Evolutionary conservation across 2,329 filamentous ascomycete genomes (phyloP).

Genomic region (Fusarium veterinarium): DNA sequence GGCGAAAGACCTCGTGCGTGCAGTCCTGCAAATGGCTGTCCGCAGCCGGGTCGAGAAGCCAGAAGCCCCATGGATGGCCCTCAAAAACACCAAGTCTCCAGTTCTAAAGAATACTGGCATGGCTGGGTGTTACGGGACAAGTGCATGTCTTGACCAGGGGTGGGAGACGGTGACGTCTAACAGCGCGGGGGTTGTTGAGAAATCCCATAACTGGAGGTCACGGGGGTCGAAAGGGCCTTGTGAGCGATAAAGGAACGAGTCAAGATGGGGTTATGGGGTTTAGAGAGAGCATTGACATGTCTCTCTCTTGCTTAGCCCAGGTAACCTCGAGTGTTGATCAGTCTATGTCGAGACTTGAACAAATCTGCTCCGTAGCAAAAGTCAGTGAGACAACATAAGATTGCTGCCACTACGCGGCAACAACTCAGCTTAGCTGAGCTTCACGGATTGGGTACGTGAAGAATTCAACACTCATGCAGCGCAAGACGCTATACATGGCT

Average conservation of each 20-base stretch:
- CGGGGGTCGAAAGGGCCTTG: constrained; percentile 27
- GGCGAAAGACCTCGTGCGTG: constrained; percentile 31
- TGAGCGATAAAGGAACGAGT: constrained; percentile 13
- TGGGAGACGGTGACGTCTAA: constrained; percentile 38
- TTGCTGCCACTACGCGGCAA: constrained; percentile 20
- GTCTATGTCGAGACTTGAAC: background rate
- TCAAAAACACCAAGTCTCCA: constrained; percentile 26
- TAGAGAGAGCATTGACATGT: constrained; percentile 22
- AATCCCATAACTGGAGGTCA: constrained; percentile 34
- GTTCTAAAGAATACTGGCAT: constrained; percentile 29
- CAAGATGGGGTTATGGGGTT: constrained; percentile 9
- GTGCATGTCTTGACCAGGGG: constrained; percentile 25
- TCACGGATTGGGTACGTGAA: background rate
- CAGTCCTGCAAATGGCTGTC: constrained; percentile 37
- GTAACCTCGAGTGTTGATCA: background rate
- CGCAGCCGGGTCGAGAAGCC: constrained; percentile 36
- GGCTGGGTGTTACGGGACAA: constrained; percentile 19
- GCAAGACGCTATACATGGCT: constrained; percentile 21
- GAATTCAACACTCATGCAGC: constrained; percentile 4
- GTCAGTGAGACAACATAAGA: constrained; percentile 16
- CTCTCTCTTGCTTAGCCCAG: background rate
- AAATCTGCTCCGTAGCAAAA: background rate
- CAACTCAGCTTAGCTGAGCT: constrained; percentile 6
- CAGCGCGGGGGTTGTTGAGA: constrained; percentile 32
- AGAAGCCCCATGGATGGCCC: constrained; percentile 30